Evolutionary conservation across 176 grass and related monocot genomes (phyloP).

Genomic region (Tillandsia leiboldiana): DNA sequence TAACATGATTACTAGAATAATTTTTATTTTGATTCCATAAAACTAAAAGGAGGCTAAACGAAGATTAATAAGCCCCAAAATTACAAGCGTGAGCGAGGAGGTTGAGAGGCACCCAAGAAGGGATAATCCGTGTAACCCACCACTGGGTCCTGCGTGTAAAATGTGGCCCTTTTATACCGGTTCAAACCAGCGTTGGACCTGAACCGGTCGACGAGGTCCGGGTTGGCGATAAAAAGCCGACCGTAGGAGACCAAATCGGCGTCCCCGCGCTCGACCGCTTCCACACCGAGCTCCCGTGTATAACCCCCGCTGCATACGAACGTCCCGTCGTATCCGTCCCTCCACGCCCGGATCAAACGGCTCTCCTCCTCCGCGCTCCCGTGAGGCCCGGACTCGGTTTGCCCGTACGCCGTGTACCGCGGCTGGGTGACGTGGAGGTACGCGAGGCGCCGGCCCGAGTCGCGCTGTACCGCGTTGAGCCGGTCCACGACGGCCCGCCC

Average conservation of each 20-base stretch:
- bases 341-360: slow-evolving; percentile 47
- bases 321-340: slow-evolving; percentile 46
- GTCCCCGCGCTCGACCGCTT: slow-evolving; percentile 53
- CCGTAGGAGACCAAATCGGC: slow-evolving; percentile 82
- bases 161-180: slow-evolving; percentile 68
- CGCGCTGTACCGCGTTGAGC: slow-evolving; percentile 55
- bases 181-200: slow-evolving; percentile 38
- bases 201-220: slow-evolving; percentile 73
- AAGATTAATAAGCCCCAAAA: too few species aligned
- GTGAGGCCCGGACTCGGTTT: slow-evolving; percentile 69
- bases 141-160: slow-evolving; percentile 73
- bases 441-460: slow-evolving; percentile 41
- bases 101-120: slow-evolving; percentile 23
- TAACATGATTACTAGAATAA: too few species aligned
- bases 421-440: slow-evolving; percentile 95
- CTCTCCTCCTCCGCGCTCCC: slow-evolving; percentile 85
- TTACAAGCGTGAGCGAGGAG: too few species aligned
- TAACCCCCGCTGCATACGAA: slow-evolving; percentile 89
- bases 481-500: slow-evolving; percentile 53
- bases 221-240: slow-evolving; percentile 78
- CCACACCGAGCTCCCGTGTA: slow-evolving; percentile 72
- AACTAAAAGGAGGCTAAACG: too few species aligned
- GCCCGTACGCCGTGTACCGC: slow-evolving; percentile 68
- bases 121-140: slow-evolving; percentile 95
- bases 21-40: too few species aligned